These are phyloP conservation scores for Coniferiporia sulphurascens DNA, from an alignment of 1,284 basidiomycete genomes.

Conservation along the genomic window DNA sequence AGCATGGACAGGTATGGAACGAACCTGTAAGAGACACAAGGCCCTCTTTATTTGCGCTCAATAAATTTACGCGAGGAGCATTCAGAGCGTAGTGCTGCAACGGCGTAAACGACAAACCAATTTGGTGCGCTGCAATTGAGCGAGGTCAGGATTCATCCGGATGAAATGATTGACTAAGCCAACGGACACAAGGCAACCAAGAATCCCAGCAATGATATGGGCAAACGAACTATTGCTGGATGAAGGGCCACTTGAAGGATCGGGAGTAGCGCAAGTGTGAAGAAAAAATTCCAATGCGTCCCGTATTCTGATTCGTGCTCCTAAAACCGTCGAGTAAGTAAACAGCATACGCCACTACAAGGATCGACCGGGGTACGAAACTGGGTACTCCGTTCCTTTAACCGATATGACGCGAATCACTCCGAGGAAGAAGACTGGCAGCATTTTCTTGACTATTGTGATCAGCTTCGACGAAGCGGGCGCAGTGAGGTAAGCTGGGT, in stretches of 20 bases:
- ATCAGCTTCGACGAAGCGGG: constrained; percentile 49
- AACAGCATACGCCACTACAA: background rate
- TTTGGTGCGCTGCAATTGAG: constrained; percentile 60
- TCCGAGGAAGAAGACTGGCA: constrained; percentile 75
- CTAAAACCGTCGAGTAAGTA: constrained; percentile 37
- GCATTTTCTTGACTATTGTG: constrained; percentile 47
- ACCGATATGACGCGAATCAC: constrained; percentile 79
- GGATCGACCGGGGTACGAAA: constrained; percentile 32
- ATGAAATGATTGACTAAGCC: background rate
- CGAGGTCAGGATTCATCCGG: background rate
- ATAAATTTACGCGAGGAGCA: constrained; percentile 53
- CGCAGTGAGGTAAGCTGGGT: constrained; percentile 46
- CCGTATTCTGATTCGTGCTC: constrained; percentile 98
- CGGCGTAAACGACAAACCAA: constrained; percentile 48
- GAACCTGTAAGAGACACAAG: constrained; percentile 73
- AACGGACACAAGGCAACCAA: constrained; percentile 57
- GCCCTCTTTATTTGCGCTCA: constrained; percentile 92
- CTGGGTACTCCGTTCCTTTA: constrained; percentile 92
- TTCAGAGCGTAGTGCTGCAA: constrained; percentile 64
- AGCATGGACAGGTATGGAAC: constrained; percentile 11
- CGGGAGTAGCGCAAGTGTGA: constrained; percentile 84
- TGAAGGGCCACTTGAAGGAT: constrained; percentile 68
- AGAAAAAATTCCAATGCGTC: constrained; percentile 98
- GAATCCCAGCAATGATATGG: constrained; percentile 64
- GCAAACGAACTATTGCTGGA: constrained; percentile 52